Base-by-base conservation (phyloP, 257 asterid species). In the Penstemon barbatus region DNA sequence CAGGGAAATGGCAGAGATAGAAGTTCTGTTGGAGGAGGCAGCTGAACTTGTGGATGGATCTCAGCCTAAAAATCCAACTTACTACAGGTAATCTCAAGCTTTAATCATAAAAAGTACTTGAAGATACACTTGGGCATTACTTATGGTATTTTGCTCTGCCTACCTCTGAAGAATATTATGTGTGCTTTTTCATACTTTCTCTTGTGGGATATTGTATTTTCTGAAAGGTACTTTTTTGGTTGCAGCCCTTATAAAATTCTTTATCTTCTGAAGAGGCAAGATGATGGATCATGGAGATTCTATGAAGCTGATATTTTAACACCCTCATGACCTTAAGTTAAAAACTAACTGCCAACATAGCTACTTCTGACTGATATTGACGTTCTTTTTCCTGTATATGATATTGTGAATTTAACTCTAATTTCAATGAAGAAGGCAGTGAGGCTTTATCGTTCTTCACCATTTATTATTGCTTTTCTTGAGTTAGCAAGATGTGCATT, bases 21-120 rank as follows among this genome's bases (percentile, higher is more conserved):
- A 91, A 81, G 97, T 87, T 70, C 66, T 83, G 75, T 65, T 94
- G 84, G 96, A 94, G 81, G 99, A 94, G 82, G 99, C 99, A 61
- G 99, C 99, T 74, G 97, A 91, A 80, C 96, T 94, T 66, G 99
- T 94, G 73, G 97, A 86, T 74, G 88, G 84, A 44, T 81, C 91
- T 63, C 91, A 75, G 77, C 89, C 87, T 40, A 87, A 87, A 77
- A 84, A 94, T 76, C 91, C 97, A 66, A 94, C 95, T 73, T 94
- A 91, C 83, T 89, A 87, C 93, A 89, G 99, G 99, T 94, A 81
- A 65, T 58, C 41, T 3, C 4, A 40, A 68, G 74, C 52, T 62
- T 64, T 49, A 12, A 69, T 33, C 64, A 10, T 53, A 58, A 36
- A 25, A 57, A 68, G 53, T 57, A 54, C 71, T 59, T 58, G 67